A percentile compares a stretch with the other conserved stretches of the same genome.
phyloP scores from a whole-genome alignment of 371 early-diverging fungal genomes.

The Actinomucor elegans region DNA sequence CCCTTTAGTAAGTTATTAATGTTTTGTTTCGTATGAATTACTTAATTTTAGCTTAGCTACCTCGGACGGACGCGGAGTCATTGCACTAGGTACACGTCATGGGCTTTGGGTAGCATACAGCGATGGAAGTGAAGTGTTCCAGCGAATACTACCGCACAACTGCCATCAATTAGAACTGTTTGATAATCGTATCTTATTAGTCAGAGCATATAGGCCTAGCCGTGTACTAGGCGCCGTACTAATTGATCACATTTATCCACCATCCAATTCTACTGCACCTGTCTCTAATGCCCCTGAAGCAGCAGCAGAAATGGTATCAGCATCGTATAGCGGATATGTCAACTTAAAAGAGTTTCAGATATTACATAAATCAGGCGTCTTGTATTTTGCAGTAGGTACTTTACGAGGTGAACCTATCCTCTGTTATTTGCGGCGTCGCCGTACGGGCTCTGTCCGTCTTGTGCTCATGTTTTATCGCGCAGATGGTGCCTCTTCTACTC shows the following conservation, averaged over 20 bases:
- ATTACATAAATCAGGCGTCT: conserved; percentile 14
- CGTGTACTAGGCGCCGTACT: conserved; percentile 9
- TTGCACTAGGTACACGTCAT: conserved; percentile 15
- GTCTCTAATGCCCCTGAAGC: not conserved
- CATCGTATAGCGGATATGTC: too few species aligned
- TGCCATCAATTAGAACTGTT: conserved; percentile 19
- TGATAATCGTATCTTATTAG: conserved; percentile 8
- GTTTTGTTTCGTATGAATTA: not conserved
- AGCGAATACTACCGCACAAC: conserved; percentile 4
- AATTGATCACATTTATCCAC: conserved; percentile 8
- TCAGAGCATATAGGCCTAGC: conserved; percentile 6
- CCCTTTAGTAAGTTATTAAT: conserved; percentile 11
- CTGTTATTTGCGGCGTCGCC: conserved; percentile 18
- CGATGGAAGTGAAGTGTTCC: conserved; percentile 8
- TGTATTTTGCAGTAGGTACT: conserved; percentile 19
- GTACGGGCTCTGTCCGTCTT: conserved; percentile 18
- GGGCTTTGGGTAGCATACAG: conserved; percentile 15
- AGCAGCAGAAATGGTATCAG: not conserved
- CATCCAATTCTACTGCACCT: not conserved
- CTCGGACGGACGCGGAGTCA: conserved; percentile 7
- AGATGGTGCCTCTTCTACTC: not conserved
- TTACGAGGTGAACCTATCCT: conserved; percentile 12
- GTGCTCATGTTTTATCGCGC: conserved; percentile 14
- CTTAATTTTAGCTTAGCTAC: not conserved
- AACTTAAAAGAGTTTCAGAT: conserved; percentile 4